Evolutionary conservation across 495 filamentous ascomycete genomes (phyloP).

Genomic region (Xylaria longipes): DNA sequence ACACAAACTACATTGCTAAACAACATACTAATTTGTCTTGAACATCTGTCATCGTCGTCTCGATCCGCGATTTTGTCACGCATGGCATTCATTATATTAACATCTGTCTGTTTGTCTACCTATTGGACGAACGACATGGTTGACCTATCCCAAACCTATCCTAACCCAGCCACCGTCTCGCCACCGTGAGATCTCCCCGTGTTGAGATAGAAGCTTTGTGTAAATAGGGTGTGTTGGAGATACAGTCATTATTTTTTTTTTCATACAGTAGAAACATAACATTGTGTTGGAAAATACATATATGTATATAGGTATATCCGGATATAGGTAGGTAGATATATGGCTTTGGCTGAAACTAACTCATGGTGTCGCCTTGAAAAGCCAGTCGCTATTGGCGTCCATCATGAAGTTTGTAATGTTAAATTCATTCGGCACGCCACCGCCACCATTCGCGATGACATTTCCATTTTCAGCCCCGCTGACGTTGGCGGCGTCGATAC

Average conservation of each 20-base stretch:
- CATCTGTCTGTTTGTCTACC: not conserved
- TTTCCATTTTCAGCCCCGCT: not conserved
- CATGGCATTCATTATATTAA: not conserved
- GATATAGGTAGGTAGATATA: not conserved
- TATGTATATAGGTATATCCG: not conserved
- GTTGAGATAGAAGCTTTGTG: not conserved
- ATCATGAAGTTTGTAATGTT: slow-evolving; percentile 73
- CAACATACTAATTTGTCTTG: not conserved
- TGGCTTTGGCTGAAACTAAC: not conserved
- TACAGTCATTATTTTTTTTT: not conserved
- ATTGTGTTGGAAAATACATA: not conserved
- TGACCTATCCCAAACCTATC: not conserved
- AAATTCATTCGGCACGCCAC: slow-evolving; percentile 54
- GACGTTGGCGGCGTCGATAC: slow-evolving; percentile 21
- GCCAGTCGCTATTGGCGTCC: slow-evolving; percentile 68
- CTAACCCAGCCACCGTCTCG: not conserved
- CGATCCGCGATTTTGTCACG: not conserved
- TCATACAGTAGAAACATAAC: no score
- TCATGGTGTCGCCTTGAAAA: slow-evolving; percentile 51
- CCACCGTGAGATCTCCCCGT: not conserved
- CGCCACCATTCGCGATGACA: slow-evolving; percentile 17
- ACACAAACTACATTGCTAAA: not conserved
- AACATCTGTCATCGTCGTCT: not conserved
- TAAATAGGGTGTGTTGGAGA: not conserved
- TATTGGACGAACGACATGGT: not conserved